Base-by-base conservation (phyloP, 2,329 filamentous ascomycete species). In the Colletotrichum caudatum region DNA sequence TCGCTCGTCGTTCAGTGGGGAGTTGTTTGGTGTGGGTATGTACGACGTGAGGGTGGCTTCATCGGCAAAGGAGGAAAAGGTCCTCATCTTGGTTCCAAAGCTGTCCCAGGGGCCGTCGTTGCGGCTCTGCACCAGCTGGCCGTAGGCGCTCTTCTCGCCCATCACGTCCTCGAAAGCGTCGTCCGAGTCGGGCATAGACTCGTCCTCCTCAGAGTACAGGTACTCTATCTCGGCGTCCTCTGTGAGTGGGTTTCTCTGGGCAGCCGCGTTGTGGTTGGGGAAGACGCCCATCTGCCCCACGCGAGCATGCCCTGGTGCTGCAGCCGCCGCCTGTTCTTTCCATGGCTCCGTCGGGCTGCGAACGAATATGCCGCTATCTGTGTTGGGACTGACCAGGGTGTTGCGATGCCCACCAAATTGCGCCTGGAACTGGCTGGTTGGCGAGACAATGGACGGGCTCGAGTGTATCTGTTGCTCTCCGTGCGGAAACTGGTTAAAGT, bases 1-100 rank as follows among this genome's bases (percentile, higher is more conserved):
- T 74, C 92, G 91, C 3, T 90, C 88, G 74, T 98, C 94, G 75
- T 91, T 93, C 37, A 98, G 83, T 41, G 96, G 95, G 50, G 91
- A 92, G 41, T 89, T 89, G 29, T 86, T 82, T 5, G 89, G 87
- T 1, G 89, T 89, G 6, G 92, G 91, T 51, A 87, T 85, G 76
- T 95, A 94, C 2, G 88, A 90, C 18, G 90, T 86, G 57, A 94
- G 84, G 41, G 86, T 83, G 66, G 86, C 82, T 46, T 84, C 84
- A 20, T 84, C 80, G 0, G 83, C 83, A 75, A 85, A 84, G 4
- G 82, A 80, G 3, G 84, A 84, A 75, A 89, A 89, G 6, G 84
- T 84, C 69, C 86, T 82, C 56, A 87, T 80, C 23, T 82, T 82
- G 0, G 84, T 85, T 8, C 84, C 85, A 68, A 84, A 81, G 35